A percentile compares a stretch with the other conserved stretches of the same genome.
Conservation (phyloP, 179 eudicot genomes). For the Heliamphora pulchella region DNA sequence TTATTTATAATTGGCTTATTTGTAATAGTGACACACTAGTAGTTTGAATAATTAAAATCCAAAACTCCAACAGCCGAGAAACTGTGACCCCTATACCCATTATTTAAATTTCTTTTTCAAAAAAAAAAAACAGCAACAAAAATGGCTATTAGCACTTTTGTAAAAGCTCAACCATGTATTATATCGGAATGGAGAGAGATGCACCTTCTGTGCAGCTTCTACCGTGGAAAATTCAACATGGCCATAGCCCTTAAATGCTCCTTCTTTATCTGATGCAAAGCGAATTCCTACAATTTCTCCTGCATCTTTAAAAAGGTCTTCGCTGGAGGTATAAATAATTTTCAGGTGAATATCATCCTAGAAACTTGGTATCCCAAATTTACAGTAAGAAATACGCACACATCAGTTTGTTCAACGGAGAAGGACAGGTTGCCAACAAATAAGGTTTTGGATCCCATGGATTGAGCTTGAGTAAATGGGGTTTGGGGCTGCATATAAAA, state of each 20-base stretch:
- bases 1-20: too few relatives aligned
- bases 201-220: constrained; percentile 64
- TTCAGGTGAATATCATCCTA: neutral
- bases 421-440: constrained; percentile 67
- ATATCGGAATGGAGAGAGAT: neutral
- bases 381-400: constrained; percentile 37
- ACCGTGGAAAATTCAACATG: constrained; percentile 76
- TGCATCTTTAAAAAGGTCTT: constrained; percentile 53
- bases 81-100: too few relatives aligned
- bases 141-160: too few relatives aligned
- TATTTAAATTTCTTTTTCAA: too few relatives aligned
- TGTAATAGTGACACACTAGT: too few relatives aligned
- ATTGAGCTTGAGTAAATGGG: constrained; percentile 49
- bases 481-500: constrained; percentile 52
- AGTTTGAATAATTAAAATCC: too few relatives aligned
- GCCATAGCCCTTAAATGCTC: constrained; percentile 71
- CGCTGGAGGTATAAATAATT: constrained; percentile 31
- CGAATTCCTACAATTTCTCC: constrained; percentile 66
- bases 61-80: too few relatives aligned
- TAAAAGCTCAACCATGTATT: too few relatives aligned
- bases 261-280: constrained; percentile 44
- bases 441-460: constrained; percentile 50
- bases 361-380: neutral
- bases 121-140: too few relatives aligned
- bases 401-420: constrained; percentile 42